Conservation (phyloP, 2,329 filamentous ascomycete genomes). For the Fulvia fulva region DNA sequence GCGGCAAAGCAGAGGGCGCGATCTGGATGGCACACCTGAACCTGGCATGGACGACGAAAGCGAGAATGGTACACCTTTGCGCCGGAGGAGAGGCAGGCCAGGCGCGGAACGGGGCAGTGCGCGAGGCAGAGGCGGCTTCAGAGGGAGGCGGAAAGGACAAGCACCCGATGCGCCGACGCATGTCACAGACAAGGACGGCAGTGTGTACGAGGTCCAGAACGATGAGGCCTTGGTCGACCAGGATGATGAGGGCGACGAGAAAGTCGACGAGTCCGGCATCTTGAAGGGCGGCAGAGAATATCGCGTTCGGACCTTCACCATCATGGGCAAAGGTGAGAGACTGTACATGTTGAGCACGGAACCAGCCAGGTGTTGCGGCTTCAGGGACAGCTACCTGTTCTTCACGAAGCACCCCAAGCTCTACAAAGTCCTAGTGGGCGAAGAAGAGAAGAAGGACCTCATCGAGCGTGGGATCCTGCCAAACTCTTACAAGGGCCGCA, state of each 20-base stretch:
- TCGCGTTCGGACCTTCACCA: constrained; percentile 89
- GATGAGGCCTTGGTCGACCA: constrained; percentile 89
- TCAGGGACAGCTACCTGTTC: constrained; percentile 96
- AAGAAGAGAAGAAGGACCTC: constrained; percentile 94
- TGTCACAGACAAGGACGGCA: constrained; percentile 89
- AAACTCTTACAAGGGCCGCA: constrained; percentile 96
- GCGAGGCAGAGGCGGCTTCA: constrained; percentile 55
- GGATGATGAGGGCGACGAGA: constrained; percentile 82
- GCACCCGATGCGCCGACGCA: constrained; percentile 76
- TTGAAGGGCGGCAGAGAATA: constrained; percentile 84
- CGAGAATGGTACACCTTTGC: constrained; percentile 47
- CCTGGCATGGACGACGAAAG: constrained; percentile 43
- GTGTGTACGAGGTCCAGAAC: constrained; percentile 80
- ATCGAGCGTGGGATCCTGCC: constrained; percentile 95
- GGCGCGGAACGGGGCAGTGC: constrained; percentile 28
- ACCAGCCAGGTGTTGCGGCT: constrained; percentile 91
- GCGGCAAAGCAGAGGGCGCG: constrained; percentile 41
- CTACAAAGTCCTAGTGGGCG: constrained; percentile 96
- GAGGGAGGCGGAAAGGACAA: constrained; percentile 69
- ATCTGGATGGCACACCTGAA: constrained; percentile 55
- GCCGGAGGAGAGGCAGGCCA: constrained; percentile 48
- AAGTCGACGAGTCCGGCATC: constrained; percentile 85
- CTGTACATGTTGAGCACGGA: constrained; percentile 99
- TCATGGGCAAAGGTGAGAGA: constrained; percentile 74
- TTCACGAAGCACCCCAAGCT: constrained; percentile 97